phyloP scores from a whole-genome alignment of 1,139 yeast genomes.

The Diutina ranongensis region DNA sequence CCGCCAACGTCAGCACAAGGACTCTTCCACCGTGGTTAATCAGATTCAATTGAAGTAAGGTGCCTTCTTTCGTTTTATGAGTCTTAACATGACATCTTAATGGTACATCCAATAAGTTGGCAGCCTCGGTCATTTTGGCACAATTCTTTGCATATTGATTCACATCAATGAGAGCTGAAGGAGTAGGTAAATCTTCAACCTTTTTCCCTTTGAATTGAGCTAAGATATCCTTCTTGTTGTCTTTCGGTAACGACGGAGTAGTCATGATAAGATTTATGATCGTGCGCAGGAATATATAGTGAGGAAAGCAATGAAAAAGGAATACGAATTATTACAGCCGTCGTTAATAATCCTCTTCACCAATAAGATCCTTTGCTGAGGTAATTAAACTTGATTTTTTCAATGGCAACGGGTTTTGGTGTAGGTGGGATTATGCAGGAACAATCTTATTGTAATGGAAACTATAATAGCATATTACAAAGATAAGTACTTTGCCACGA shows the following conservation, averaged over 20 bases:
- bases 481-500: too few species aligned
- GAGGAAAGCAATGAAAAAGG: not conserved
- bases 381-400: too few species aligned
- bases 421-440: too few species aligned
- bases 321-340: too few species aligned
- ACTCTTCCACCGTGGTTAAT: constrained; percentile 21
- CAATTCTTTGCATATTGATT: constrained; percentile 16
- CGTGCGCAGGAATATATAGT: not conserved
- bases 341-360: too few species aligned
- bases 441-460: too few species aligned
- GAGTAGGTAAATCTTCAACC: constrained; percentile 37
- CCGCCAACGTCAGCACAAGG: constrained; percentile 62
- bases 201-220: constrained; percentile 17
- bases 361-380: too few species aligned
- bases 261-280: not conserved
- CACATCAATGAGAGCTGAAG: constrained; percentile 36
- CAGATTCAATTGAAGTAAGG: constrained; percentile 16
- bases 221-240: constrained; percentile 16
- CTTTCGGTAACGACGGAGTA: not conserved
- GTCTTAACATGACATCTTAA: constrained; percentile 71
- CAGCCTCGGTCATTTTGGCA: constrained; percentile 21
- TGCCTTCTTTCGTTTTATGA: constrained; percentile 42
- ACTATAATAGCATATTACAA: too few species aligned
- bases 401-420: too few species aligned
- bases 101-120: constrained; percentile 18